These are phyloP conservation scores for Fusarium transvaalense DNA, from an alignment of 2,329 filamentous ascomycete genomes.

Conservation along the genomic window DNA sequence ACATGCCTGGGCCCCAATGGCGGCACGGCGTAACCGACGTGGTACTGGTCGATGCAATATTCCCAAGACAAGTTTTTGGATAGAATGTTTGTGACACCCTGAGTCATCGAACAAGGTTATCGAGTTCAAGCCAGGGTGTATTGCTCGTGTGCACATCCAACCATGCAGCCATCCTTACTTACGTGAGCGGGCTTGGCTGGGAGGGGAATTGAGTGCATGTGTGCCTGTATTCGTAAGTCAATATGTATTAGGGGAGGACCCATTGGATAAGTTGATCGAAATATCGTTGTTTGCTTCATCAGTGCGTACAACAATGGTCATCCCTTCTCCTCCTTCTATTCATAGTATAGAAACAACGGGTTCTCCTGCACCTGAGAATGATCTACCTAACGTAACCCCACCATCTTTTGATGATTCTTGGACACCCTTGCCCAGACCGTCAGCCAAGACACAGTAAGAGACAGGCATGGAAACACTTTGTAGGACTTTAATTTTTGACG, in stretches of 20 bases:
- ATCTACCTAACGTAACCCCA: conserved; percentile 22
- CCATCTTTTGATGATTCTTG: conserved; percentile 13
- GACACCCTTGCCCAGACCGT: conserved; percentile 7
- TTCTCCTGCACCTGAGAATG: conserved; percentile 20
- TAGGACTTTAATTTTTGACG: conserved; percentile 16
- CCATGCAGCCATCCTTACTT: conserved; percentile 4
- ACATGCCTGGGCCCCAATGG: conserved; percentile 12
- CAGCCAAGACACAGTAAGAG: conserved; percentile 17
- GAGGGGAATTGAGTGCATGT: conserved; percentile 6
- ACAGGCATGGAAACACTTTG: conserved; percentile 20
- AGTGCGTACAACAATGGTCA: background rate
- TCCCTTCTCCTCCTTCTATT: conserved; percentile 13
- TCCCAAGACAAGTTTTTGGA: conserved; percentile 14
- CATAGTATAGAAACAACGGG: conserved; percentile 21
- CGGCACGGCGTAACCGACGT: conserved; percentile 29
- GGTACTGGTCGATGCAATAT: conserved; percentile 17
- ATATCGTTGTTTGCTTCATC: background rate
- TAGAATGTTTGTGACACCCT: conserved; percentile 25
- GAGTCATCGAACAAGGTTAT: conserved; percentile 17
- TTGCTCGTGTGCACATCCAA: conserved; percentile 9
- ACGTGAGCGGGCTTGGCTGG: conserved; percentile 9
- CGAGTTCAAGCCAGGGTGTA: conserved; percentile 5
- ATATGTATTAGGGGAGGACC: background rate
- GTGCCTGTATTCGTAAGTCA: background rate
- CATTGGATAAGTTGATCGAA: background rate